Evolutionary conservation across 495 filamentous ascomycete genomes (phyloP), one percentile per base, ranked within the genome.

Genomic region (Aspergillus hancockii): DNA sequence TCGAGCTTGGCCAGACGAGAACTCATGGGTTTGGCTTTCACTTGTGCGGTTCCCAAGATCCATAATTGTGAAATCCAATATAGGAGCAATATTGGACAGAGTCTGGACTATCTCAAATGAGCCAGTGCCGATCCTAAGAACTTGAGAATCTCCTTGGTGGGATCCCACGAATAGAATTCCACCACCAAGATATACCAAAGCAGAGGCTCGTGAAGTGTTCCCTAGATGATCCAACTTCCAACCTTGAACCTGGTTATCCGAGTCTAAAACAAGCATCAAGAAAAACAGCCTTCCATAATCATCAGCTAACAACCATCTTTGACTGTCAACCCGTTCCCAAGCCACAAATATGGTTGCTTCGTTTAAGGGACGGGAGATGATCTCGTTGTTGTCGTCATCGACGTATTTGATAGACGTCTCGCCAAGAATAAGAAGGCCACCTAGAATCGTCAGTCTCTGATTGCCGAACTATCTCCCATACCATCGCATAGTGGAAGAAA

Each of bases 51-150:
- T 93, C 0, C 93, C 92, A 79, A 97, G 87, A 67, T 98, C 93
- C 90, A 98, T 95, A 12, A 98, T 84, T 6, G 88, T 88, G 54
- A 98, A 96, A 66, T 99, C 94, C 14, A 97, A 71, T 45, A 98
- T 90, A 1, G 94, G 94, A 0, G 90, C 92, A 68, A 97, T 89
- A 64, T 95, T 98, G 10, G 84, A 74, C 53, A 97, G 73, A 0
- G 85, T 89, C 72, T 98, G 91, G 10, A 96, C 73, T 3, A 92
- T 70, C 38, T 88, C 77, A 31, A 93, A 67, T 0, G 75, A 74
- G 23, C 77, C 74, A 43, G 78, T 71, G 50, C 76, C 74, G 38
- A 95, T 80, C 16, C 80, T 80, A 53, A 96, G 79, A 2, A 98
- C 78, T 67, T 97, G 93, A 0, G 91, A 95, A 69, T 99, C 90